Percentiles rank a stretch among this genome's conserved stretches.
Conservation (phyloP, 805 yeast species). For the Tetrapisispora pingtungensis region DNA sequence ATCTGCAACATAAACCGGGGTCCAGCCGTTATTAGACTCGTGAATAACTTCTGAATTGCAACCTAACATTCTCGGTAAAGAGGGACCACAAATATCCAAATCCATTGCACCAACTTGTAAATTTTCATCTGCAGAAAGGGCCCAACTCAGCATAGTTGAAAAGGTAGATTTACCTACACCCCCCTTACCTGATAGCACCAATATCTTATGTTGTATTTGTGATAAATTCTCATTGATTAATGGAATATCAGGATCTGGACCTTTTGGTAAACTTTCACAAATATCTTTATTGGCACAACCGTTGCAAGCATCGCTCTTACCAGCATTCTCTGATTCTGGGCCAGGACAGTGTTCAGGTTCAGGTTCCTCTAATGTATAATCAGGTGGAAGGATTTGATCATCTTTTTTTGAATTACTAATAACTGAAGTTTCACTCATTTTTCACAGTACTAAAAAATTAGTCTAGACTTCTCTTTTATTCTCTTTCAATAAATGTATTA, state of each 20-base stretch:
- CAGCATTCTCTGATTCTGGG: slow-evolving; percentile 89
- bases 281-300: slow-evolving; percentile 93
- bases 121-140: slow-evolving; percentile 71
- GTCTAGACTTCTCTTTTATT: too few species aligned
- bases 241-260: slow-evolving; percentile 91
- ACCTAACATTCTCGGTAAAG: slow-evolving; percentile 89
- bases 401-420: neutral
- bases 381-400: slow-evolving; percentile 7
- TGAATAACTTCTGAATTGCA: slow-evolving; percentile 80
- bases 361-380: slow-evolving; percentile 42
- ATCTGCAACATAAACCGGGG: slow-evolving; percentile 92
- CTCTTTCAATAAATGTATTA: too few species aligned
- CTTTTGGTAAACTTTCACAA: slow-evolving; percentile 81
- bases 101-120: slow-evolving; percentile 95
- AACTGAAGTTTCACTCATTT: neutral
- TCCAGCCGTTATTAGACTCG: slow-evolving; percentile 87
- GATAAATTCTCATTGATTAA: slow-evolving; percentile 57
- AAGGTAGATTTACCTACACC: slow-evolving; percentile 98
- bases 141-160: slow-evolving; percentile 95
- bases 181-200: slow-evolving; percentile 75
- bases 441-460: too few species aligned
- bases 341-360: slow-evolving; percentile 99
- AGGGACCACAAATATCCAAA: slow-evolving; percentile 95
- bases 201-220: slow-evolving; percentile 67
- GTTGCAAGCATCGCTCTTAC: slow-evolving; percentile 84